Conservation (phyloP, 1,284 basidiomycete genomes). For the Chondrostereum purpureum region DNA sequence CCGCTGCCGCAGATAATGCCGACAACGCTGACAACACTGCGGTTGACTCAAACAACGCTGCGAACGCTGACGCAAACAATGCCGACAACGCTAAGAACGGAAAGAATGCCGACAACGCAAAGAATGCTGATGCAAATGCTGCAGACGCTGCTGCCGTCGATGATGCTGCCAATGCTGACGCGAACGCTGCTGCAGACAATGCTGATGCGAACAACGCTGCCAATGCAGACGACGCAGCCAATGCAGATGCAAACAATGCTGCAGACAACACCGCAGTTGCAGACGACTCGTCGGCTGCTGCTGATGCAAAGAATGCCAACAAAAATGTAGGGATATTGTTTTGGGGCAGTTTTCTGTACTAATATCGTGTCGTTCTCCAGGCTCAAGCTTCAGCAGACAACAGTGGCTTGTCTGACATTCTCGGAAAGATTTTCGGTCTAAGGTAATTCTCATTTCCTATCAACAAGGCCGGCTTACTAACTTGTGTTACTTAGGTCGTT, state of each 20-base stretch:
- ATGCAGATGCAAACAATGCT: no score
- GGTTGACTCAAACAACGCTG: not conserved
- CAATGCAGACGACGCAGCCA: no score
- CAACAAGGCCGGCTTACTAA: no score
- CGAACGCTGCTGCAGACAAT: not conserved
- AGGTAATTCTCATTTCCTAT: slow-evolving; percentile 5
- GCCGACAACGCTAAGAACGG: not conserved
- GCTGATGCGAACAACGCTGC: not conserved
- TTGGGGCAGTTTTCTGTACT: not conserved
- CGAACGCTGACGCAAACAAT: not conserved
- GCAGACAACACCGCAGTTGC: no score
- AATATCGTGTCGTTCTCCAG: not conserved
- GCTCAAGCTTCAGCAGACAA: not conserved
- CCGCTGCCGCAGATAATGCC: not conserved
- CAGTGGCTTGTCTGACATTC: not conserved
- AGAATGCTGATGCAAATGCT: no score
- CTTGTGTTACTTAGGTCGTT: no score
- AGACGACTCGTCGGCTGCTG: no score
- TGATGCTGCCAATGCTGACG: not conserved
- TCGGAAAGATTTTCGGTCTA: slow-evolving; percentile 6
- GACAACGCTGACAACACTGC: not conserved
- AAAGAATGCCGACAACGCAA: not conserved
- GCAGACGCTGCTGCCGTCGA: no score
- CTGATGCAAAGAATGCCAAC: not conserved
- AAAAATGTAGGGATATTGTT: no score